Evolutionary conservation across 2,329 filamentous ascomycete species (phyloP), one percentile per base, ranked within the genome.

Genomic region (Gremmenia infestans): DNA sequence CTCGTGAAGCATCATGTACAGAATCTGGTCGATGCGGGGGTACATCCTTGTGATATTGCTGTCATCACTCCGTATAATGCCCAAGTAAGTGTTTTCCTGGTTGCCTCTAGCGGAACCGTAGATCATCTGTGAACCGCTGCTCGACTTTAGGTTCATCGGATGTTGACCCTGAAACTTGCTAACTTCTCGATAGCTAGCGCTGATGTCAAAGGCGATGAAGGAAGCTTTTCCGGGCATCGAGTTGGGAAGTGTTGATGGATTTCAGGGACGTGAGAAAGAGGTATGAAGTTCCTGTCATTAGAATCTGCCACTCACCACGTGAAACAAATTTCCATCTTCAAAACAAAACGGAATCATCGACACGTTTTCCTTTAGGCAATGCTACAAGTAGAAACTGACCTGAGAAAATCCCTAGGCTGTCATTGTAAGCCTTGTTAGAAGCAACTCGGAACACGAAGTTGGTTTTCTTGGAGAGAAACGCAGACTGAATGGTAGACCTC

Each of bases 41-140:
- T 99, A 32, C 84, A 79, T 63, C 77, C 90, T 3, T 86, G 89
- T 65, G 91, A 97, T 67, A 92, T 99, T 65, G 94, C 93, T 1
- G 86, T 97, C 12, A 86, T 99, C 52, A 97, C 94, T 48, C 94
- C 94, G 40, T 99, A 99, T 74, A 97, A 97, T 74, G 94, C 90
- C 14, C 94, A 94, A 80, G 86, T 88, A 68, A 61, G 75, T 53
- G 1, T 32, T 19, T 19, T 32, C n/a, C 15, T 45, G 22, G 22
- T 11, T 35, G 32, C 37, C n/a, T 32, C 45, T 23, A 7, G 7
- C 22, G 23, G 45, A 49, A 54, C 51, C 35, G 43, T 42, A 32
- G 22, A 45, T 42, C 39, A 56, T 28, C 28, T 17, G 19, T 23
- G 12, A 40, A n/a, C 37, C 37, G 8, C 37, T 40, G 15, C 14